Evolutionary conservation across 1,284 basidiomycete genomes (phyloP), one percentile per base, ranked within the genome.

Genomic region (Heimioporus retisporus): DNA sequence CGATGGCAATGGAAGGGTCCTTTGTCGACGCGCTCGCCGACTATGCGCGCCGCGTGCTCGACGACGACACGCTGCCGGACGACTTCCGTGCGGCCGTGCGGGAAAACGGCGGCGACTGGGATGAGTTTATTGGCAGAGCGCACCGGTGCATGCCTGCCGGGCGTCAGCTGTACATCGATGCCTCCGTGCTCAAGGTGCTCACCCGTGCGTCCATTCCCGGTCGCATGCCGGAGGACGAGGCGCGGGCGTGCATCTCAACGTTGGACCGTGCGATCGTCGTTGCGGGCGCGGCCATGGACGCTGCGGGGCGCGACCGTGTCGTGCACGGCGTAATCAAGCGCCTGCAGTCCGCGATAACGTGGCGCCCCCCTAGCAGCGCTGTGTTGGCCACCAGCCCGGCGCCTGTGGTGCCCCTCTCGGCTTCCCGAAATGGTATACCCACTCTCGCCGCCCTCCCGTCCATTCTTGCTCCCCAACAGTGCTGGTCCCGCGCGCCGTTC

Each of bases 201-300:
- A 76, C 81, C 19, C 81, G 85, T 66, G 69, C 83, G 35, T 72
- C 76, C 16, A 65, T 71, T 0, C 75, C 75, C 25, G 68, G 73
- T 3, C 68, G 35, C 35, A 40, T 78, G 25, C 72, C 81, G 59
- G 81, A 73, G 19, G 59, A 68, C 16, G 46, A 58, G 6, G 75
- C 71, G 28, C 67, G 71, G 42, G 72, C 77, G 15, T 77, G 85
- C 50, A 85, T 97, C 48, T 80, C 83, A 8, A 80, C 84, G 18
- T 81, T 98, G 42, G 97, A 99, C 75, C 85, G 84, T 72, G 91
- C 92, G 2, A 91, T 97, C 69, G 91, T 98, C 70, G 85, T 97
- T 55, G 93, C 96, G 13, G 96, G 96, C 0, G 76, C 76, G 2
- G 89, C 91, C 2, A 85, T 90, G 31, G 94, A 94, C 11, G 76